Conservation (phyloP, 2,329 filamentous ascomycete genomes). For the Clathrospora elynae region DNA sequence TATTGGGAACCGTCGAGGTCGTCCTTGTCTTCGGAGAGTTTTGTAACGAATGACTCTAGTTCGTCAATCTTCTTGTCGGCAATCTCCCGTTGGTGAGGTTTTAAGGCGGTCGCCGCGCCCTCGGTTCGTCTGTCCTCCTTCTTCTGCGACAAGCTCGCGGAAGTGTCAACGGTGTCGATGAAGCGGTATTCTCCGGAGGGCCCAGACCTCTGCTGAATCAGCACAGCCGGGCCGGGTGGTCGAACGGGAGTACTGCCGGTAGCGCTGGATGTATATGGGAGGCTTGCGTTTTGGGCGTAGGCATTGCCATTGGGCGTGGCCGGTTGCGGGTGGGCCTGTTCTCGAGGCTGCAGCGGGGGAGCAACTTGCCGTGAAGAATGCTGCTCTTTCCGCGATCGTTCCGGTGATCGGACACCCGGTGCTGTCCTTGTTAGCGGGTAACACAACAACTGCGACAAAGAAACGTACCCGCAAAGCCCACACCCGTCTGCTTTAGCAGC, state of each 20-base stretch:
- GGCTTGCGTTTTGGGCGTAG: slow-evolving; percentile 20
- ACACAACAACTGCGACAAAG: background rate
- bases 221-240: slow-evolving; percentile 50
- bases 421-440: slow-evolving; percentile 28
- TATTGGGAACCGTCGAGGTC: slow-evolving; percentile 64
- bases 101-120: slow-evolving; percentile 63
- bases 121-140: slow-evolving; percentile 60
- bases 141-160: slow-evolving; percentile 52
- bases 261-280: slow-evolving; percentile 21
- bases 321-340: slow-evolving; percentile 14
- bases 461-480: slow-evolving; percentile 44
- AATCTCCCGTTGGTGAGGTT: slow-evolving; percentile 79
- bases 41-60: slow-evolving; percentile 70
- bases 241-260: slow-evolving; percentile 24
- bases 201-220: slow-evolving; percentile 54
- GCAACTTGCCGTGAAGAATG: slow-evolving; percentile 17
- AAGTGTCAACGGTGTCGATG: slow-evolving; percentile 45
- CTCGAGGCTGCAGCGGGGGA: slow-evolving; percentile 15
- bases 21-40: slow-evolving; percentile 79
- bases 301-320: slow-evolving; percentile 17
- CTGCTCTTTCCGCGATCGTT: slow-evolving; percentile 16
- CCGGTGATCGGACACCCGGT: slow-evolving; percentile 14
- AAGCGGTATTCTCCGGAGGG: slow-evolving; percentile 49
- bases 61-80: slow-evolving; percentile 74
- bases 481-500: slow-evolving; percentile 53